Evolutionary conservation across 768 basidiomycete genomes (phyloP).

Genomic region (Hydnomerulius pinastri): DNA sequence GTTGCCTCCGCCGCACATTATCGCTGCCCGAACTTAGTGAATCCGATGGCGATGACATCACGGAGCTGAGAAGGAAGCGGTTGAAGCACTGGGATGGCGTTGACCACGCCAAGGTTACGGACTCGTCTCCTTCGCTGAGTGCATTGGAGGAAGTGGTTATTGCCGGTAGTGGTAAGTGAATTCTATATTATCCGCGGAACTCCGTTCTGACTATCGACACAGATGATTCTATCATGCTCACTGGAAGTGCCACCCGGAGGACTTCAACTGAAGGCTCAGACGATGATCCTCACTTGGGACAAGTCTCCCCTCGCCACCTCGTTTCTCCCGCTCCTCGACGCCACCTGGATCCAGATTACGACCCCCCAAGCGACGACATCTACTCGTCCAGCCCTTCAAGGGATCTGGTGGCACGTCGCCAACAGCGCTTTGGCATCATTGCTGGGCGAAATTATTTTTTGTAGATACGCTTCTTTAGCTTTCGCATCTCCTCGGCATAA

Average conservation of each 20-base stretch:
- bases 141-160: slow-evolving; percentile 31
- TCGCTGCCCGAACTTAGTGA: slow-evolving; percentile 25
- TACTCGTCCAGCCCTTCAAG: slow-evolving; percentile 49
- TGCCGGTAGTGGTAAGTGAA: slow-evolving; percentile 35
- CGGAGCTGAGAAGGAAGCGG: slow-evolving; percentile 21
- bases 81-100: slow-evolving; percentile 23
- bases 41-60: slow-evolving; percentile 13
- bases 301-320: slow-evolving; percentile 70
- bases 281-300: slow-evolving; percentile 62
- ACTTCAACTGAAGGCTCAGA: slow-evolving; percentile 47
- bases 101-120: slow-evolving; percentile 2
- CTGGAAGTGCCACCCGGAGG: not conserved
- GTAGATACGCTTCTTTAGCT: slow-evolving; percentile 7
- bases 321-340: slow-evolving; percentile 60
- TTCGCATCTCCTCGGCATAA: slow-evolving; percentile 14
- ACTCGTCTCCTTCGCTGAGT: slow-evolving; percentile 16
- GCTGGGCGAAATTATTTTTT: not conserved
- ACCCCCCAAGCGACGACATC: slow-evolving; percentile 52
- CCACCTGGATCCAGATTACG: slow-evolving; percentile 32
- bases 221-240: slow-evolving; percentile 54
- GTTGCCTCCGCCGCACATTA: slow-evolving; percentile 25
- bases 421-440: slow-evolving; percentile 32
- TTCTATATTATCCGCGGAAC: not conserved
- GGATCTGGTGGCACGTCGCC: slow-evolving; percentile 42
- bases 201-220: slow-evolving; percentile 4